These are phyloP conservation scores for Xylaria flabelliformis DNA, from an alignment of 495 filamentous ascomycete species.

Conservation along the genomic window DNA sequence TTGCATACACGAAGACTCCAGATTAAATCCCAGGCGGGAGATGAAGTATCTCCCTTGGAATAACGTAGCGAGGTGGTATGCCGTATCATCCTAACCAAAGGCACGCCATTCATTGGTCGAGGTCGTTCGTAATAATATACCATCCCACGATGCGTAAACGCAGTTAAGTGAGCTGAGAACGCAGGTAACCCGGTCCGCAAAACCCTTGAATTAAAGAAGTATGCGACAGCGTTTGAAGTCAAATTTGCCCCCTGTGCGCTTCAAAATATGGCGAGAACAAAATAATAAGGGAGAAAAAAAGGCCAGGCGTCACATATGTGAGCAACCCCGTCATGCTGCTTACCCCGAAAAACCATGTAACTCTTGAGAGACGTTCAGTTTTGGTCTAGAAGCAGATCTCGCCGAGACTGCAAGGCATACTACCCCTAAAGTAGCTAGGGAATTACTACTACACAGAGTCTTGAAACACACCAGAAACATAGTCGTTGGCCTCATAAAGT, in stretches of 20 bases:
- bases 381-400: constrained; percentile 4
- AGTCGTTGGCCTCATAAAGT: constrained; percentile 1
- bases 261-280: neutral
- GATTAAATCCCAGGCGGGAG: neutral
- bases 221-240: neutral
- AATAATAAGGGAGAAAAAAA: neutral
- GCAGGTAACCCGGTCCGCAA: too few species aligned
- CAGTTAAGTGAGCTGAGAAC: neutral
- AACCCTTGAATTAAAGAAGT: neutral
- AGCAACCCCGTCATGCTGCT: neutral
- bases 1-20: neutral
- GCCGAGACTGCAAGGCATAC: neutral
- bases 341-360: neutral
- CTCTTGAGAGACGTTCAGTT: neutral
- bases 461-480: constrained; percentile 3
- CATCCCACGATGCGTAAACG: neutral
- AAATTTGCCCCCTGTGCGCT: neutral
- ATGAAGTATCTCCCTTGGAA: neutral
- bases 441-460: neutral
- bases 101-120: neutral
- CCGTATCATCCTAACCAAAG: neutral
- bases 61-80: neutral
- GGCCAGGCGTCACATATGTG: neutral
- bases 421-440: neutral
- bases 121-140: neutral